phyloP scores from a whole-genome alignment of 192 early-diverging fungal genomes.

The Linnemannia elongata region DNA sequence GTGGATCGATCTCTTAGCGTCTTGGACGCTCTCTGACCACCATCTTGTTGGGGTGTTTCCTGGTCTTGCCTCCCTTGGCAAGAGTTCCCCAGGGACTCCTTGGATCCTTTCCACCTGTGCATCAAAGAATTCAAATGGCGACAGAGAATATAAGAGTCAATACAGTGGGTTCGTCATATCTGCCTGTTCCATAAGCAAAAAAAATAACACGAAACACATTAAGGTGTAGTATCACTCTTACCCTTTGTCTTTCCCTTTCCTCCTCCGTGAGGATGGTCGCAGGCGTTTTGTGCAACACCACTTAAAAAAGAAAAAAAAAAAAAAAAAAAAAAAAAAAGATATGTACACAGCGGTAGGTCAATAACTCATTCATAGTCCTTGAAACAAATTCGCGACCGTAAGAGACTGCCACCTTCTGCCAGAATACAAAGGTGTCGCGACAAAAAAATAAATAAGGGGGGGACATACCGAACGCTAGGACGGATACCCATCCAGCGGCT shows the following conservation, averaged over 20 bases:
- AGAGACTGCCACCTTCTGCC: not conserved
- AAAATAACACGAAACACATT: not conserved
- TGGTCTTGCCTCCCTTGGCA: conserved; percentile 94
- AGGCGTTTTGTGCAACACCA: conserved; percentile 96
- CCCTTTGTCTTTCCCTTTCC: conserved; percentile 95
- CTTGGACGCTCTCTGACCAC: conserved; percentile 76
- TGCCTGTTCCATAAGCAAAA: not conserved
- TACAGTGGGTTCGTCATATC: not conserved
- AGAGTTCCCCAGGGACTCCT: conserved; percentile 92
- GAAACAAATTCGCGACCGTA: not conserved
- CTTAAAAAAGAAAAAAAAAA: conserved; percentile 46
- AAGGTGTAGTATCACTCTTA: conserved; percentile 44
- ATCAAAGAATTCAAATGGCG: not conserved
- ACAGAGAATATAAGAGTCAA: not conserved
- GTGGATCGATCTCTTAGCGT: conserved; percentile 52
- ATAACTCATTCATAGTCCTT: not conserved
- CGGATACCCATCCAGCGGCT: conserved; percentile 86
- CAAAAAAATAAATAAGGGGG: not conserved
- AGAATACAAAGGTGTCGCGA: not conserved
- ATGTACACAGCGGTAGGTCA: not conserved
- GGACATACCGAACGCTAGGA: conserved; percentile 80
- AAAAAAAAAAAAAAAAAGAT: not conserved
- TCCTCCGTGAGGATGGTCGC: conserved; percentile 98
- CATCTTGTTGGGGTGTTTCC: conserved; percentile 74
- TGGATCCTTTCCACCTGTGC: conserved; percentile 73